Conservation (phyloP, 75 land plant genomes). For the Cunninghamia lanceolata region DNA sequence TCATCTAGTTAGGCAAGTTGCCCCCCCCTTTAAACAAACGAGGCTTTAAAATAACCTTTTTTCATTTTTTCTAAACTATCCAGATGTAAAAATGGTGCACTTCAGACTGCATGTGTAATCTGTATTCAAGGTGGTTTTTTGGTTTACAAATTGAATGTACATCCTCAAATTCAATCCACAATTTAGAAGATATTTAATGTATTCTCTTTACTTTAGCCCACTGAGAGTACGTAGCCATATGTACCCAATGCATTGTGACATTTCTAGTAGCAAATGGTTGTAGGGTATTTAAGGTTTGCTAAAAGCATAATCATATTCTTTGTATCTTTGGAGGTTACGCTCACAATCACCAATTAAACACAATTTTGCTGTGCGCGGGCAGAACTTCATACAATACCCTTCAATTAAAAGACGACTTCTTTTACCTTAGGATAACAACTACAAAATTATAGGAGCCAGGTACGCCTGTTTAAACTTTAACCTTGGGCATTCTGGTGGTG, state of each 20-base stretch:
- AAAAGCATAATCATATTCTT: too few relatives aligned
- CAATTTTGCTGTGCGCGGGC: neutral
- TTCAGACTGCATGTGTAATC: neutral
- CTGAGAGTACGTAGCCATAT: too few relatives aligned
- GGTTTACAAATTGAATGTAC: neutral
- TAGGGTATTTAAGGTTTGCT: neutral
- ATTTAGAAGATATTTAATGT: neutral
- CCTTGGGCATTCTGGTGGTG: neutral
- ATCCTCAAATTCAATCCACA: neutral
- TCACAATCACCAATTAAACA: neutral
- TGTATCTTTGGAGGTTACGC: neutral
- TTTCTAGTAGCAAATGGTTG: neutral
- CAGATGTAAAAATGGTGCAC: neutral
- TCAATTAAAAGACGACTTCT: too few relatives aligned
- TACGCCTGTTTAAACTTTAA: neutral
- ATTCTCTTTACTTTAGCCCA: neutral
- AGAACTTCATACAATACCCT: neutral
- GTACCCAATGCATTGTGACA: too few relatives aligned
- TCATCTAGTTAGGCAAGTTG: neutral
- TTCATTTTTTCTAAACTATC: neutral
- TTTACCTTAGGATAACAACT: too few relatives aligned
- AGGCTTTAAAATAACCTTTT: neutral
- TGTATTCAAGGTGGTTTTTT: neutral
- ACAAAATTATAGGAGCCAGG: too few relatives aligned
- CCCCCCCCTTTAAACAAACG: neutral